These are phyloP conservation scores for Candida stauntonica DNA, from an alignment of 805 yeast genomes.

Conservation along the genomic window DNA sequence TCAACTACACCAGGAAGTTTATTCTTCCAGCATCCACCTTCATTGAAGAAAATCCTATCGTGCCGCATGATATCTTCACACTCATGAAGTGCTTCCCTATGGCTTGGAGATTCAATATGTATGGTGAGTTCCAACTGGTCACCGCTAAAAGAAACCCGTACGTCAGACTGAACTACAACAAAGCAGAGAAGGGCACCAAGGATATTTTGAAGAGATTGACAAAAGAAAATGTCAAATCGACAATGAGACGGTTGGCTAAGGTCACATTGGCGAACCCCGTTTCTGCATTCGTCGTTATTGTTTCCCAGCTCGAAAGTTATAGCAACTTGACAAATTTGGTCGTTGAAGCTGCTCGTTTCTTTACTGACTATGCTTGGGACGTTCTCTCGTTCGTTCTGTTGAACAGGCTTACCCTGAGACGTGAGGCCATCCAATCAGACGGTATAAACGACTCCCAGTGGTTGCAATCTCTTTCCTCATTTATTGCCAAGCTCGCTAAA, in stretches of 20 bases:
- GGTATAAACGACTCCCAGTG: conserved; percentile 80
- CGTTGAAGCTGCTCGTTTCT: conserved; percentile 72
- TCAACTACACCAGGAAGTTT: conserved; percentile 57
- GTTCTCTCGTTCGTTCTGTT: conserved; percentile 69
- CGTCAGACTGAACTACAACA: conserved; percentile 55
- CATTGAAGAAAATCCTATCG: conserved; percentile 51
- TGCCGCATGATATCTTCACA: conserved; percentile 54
- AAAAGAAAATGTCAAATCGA: conserved; percentile 66
- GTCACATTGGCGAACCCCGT: conserved; percentile 74
- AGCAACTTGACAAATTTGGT: conserved; percentile 78
- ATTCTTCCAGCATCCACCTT: conserved; percentile 54
- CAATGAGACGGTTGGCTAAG: conserved; percentile 70
- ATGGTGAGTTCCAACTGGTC: conserved; percentile 69
- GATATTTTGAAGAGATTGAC: conserved; percentile 76
- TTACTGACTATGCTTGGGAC: conserved; percentile 81
- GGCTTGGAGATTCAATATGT: conserved; percentile 67
- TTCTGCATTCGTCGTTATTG: conserved; percentile 64
- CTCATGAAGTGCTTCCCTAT: conserved; percentile 51
- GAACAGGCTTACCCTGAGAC: conserved; percentile 63
- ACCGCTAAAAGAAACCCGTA: conserved; percentile 50
- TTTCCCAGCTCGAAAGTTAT: conserved; percentile 86
- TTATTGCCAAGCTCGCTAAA: conserved; percentile 67
- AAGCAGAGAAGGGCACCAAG: conserved; percentile 75
- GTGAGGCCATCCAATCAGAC: conserved; percentile 65
- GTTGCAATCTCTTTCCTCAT: conserved; percentile 78